Evolutionary conservation across 2,329 filamentous ascomycete genomes (phyloP), one percentile per base, ranked within the genome.

Genomic region (Fusarium circinatum): DNA sequence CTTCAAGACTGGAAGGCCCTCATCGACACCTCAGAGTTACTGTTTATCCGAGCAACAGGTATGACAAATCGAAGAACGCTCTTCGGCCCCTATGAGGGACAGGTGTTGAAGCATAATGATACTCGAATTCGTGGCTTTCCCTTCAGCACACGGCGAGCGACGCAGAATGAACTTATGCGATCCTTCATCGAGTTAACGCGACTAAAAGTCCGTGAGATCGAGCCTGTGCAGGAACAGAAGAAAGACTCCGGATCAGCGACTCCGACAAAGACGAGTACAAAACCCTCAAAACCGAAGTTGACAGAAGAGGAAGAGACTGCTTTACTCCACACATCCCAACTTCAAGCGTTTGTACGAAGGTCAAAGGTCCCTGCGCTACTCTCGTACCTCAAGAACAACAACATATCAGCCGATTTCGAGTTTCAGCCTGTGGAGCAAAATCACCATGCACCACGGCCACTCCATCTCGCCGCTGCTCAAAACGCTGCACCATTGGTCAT

Each of bases 111-210:
- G 65, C 89, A 91, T 17, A 94, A 94, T 69, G 96, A 99, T 78
- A 86, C 91, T 2, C 88, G 96, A 41, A 87, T 98, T 78, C 89
- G 96, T 63, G 92, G 94, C 0, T 98, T 99, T 72, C 96, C 96
- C 0, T 99, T 99, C 82, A 98, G 89, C 81, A 99, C 96, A 14
- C 89, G 95, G 18, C 88, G 96, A 65, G 94, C 96, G 2, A 99
- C 96, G 0, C 95, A 98, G 79, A 94, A 93, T 54, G 96, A 99
- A 82, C 90, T 99, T 0, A 96, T 98, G 93, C 90, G 96, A 44
- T 93, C 93, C 2, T 99, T 98, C 78, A 93, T 97, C 71, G 96
- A 99, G 84, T 88, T 99, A 38, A 99, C 96, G 0, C 88, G 96
- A 22, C 88, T 98, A 22, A 98, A 99, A 82, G 88, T 98, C 52